Percentiles rank a stretch among this genome's conserved stretches.
Conservation (phyloP, 148 eudicot genomes). For the Cornus florida region DNA sequence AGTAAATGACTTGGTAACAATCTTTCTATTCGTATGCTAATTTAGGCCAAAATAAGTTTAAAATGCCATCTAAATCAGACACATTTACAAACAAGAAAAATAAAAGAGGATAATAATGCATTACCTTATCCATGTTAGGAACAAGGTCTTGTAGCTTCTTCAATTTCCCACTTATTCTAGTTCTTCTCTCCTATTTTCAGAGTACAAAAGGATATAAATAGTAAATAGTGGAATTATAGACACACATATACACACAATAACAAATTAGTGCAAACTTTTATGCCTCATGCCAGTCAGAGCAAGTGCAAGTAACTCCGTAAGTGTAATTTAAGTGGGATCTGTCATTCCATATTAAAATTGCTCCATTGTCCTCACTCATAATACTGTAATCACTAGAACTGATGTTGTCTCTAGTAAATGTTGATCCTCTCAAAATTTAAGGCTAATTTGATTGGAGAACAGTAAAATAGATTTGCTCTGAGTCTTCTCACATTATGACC, state of each 20-base stretch:
- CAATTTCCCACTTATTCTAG: constrained; percentile 82
- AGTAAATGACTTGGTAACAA: neutral
- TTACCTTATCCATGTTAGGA: constrained; percentile 95
- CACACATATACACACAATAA: neutral
- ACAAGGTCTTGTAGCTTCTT: constrained; percentile 89
- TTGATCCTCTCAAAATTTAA: too few relatives aligned
- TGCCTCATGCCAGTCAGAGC: neutral
- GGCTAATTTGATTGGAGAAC: too few relatives aligned
- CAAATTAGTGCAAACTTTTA: neutral
- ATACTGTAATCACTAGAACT: too few relatives aligned
- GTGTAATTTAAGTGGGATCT: neutral
- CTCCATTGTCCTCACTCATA: neutral
- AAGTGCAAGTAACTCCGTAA: neutral
- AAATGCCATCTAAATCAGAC: neutral
- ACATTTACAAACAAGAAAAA: neutral
- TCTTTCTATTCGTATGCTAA: neutral
- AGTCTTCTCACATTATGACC: too few relatives aligned
- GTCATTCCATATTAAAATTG: neutral
- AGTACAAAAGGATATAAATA: neutral
- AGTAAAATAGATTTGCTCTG: too few relatives aligned
- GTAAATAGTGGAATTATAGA: neutral
- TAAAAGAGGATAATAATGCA: neutral
- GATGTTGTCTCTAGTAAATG: too few relatives aligned
- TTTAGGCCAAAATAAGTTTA: neutral
- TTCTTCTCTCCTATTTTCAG: constrained; percentile 67